A percentile compares a stretch with the other conserved stretches of the same genome.
These are phyloP conservation scores for Talaromyces amestolkiae DNA, from an alignment of 2,329 filamentous ascomycete genomes.

Conservation along the genomic window DNA sequence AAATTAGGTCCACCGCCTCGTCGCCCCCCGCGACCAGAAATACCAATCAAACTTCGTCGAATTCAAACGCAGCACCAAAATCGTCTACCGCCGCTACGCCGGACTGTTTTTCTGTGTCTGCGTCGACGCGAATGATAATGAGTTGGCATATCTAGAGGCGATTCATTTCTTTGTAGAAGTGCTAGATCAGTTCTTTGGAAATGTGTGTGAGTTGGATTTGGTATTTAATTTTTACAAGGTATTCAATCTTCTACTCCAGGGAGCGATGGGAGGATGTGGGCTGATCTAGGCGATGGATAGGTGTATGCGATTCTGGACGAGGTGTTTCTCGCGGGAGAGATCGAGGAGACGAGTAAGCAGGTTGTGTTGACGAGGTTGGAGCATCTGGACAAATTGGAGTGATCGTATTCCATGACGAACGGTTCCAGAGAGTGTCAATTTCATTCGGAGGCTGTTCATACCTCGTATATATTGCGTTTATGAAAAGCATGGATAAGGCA, in stretches of 20 bases:
- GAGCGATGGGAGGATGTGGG: background rate
- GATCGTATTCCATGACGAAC: constrained; percentile 26
- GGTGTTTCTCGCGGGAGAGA: constrained; percentile 95
- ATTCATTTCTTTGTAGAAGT: constrained; percentile 99
- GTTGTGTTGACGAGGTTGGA: constrained; percentile 91
- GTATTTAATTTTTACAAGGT: constrained; percentile 71
- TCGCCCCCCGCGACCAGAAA: constrained; percentile 96
- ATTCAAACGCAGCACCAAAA: constrained; percentile 69
- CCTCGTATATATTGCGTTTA: constrained; percentile 13
- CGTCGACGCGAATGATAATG: constrained; percentile 98
- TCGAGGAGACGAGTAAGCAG: constrained; percentile 98
- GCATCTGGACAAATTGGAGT: constrained; percentile 95
- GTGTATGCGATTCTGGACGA: constrained; percentile 98
- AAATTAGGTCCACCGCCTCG: constrained; percentile 85
- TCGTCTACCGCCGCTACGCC: constrained; percentile 95
- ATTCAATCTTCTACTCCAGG: background rate
- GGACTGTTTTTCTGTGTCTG: constrained; percentile 99
- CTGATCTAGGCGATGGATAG: constrained; percentile 37
- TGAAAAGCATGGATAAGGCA: constrained; percentile 8
- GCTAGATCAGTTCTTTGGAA: constrained; percentile 96
- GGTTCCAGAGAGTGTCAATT: background rate
- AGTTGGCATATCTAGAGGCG: constrained; percentile 91
- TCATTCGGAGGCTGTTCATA: background rate
- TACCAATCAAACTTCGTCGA: constrained; percentile 99
- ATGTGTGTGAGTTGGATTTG: constrained; percentile 96